Conservation (phyloP, 1,284 basidiomycete genomes). For the Cutaneotrichosporon cavernicola region DNA sequence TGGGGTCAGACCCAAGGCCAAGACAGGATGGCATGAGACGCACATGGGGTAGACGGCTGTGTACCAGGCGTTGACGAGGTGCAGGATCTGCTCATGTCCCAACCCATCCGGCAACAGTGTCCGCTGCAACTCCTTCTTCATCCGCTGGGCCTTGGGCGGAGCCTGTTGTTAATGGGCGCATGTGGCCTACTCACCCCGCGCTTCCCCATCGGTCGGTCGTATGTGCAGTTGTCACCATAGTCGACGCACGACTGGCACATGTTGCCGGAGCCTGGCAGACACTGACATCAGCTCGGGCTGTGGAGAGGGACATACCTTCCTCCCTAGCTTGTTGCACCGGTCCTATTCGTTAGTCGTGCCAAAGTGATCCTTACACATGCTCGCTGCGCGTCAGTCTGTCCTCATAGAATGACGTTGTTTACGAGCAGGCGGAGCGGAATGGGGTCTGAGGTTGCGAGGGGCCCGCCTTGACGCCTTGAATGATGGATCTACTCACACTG, state of each 20-base stretch:
- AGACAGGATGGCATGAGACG: conserved; percentile 7
- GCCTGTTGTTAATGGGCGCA: background rate
- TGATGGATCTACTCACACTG: background rate
- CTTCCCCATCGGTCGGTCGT: conserved; percentile 21
- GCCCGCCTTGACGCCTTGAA: background rate
- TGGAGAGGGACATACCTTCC: conserved; percentile 10
- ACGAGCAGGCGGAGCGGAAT: background rate
- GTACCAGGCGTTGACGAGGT: conserved; percentile 15
- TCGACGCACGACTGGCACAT: conserved; percentile 23
- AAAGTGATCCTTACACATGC: conserved; percentile 4
- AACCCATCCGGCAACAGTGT: background rate
- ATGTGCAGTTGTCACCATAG: conserved; percentile 23
- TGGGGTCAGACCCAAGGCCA: background rate
- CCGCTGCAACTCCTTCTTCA: background rate
- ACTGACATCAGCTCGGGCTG: conserved; percentile 12
- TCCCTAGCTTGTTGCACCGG: conserved; percentile 22
- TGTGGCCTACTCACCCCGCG: conserved; percentile 17
- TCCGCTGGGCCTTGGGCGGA: conserved; percentile 2
- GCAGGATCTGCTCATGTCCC: conserved; percentile 1
- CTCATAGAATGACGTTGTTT: background rate
- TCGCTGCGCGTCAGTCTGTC: background rate
- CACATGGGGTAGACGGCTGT: conserved; percentile 25
- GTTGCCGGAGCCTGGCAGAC: conserved; percentile 1
- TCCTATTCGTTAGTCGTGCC: conserved; percentile 7
- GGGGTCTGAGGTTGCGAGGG: background rate